phyloP scores from a whole-genome alignment of 768 basidiomycete species.

The Lentinula sp. region DNA sequence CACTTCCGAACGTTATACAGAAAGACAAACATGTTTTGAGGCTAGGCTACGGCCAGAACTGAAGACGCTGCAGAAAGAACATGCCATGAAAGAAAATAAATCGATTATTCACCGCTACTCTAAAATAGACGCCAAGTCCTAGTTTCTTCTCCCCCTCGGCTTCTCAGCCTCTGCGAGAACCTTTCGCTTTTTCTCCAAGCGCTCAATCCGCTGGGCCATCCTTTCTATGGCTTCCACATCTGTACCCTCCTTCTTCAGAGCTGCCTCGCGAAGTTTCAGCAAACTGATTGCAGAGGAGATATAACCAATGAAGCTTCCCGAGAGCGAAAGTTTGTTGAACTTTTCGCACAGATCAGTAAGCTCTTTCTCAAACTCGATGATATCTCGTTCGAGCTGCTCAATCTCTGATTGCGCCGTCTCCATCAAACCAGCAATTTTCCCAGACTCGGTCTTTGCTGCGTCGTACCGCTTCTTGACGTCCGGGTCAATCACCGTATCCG shows the following conservation, averaged over 20 bases:
- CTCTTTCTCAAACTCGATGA: conserved; percentile 1
- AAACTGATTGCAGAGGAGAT: conserved; percentile 7
- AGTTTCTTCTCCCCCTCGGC: not conserved
- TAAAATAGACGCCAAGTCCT: too few relatives aligned
- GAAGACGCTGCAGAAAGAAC: too few relatives aligned
- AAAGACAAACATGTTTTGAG: too few relatives aligned
- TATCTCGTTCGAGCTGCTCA: conserved; percentile 1
- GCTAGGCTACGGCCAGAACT: too few relatives aligned
- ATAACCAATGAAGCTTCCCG: conserved; percentile 10
- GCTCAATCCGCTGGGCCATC: conserved; percentile 8
- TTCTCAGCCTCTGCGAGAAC: not conserved
- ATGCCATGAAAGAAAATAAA: too few relatives aligned
- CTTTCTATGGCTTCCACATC: conserved; percentile 1
- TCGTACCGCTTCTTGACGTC: conserved; percentile 11
- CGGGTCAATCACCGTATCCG: conserved; percentile 8
- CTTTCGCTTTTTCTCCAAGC: conserved; percentile 7
- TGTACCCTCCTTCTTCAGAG: conserved; percentile 6
- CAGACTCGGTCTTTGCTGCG: conserved; percentile 5
- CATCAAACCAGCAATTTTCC: not conserved
- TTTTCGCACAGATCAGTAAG: conserved; percentile 4
- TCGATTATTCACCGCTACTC: too few relatives aligned
- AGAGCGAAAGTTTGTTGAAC: conserved; percentile 10
- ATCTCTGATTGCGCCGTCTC: not conserved
- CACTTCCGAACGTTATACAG: too few relatives aligned
- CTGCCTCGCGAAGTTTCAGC: conserved; percentile 5